phyloP scores from a whole-genome alignment of 1,284 basidiomycete species.

The Cyathus olla region DNA sequence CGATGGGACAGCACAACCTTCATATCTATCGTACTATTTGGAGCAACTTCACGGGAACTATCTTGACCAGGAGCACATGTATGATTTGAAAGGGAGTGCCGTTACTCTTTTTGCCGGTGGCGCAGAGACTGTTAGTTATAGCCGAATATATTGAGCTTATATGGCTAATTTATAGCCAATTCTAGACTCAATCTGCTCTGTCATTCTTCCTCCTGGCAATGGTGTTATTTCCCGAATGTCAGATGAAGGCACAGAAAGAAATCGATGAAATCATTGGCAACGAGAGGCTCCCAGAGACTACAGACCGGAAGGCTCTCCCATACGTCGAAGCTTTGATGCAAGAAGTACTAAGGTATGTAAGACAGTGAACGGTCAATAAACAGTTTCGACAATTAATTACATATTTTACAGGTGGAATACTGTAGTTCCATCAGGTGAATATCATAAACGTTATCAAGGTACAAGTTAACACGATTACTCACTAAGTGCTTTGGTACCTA shows the following conservation, averaged over 20 bases:
- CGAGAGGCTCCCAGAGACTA: neutral
- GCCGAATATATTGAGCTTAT: too few relatives aligned
- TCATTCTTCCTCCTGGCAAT: neutral
- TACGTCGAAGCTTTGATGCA: neutral
- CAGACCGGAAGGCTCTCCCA: neutral
- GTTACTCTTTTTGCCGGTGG: neutral
- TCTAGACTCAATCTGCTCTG: neutral
- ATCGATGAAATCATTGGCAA: neutral
- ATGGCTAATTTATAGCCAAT: too few relatives aligned
- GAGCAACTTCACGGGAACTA: conserved; percentile 8
- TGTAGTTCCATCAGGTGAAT: neutral
- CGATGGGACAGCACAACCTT: conserved; percentile 16
- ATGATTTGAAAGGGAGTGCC: conserved; percentile 1
- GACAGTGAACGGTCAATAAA: too few relatives aligned
- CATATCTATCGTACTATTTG: conserved; percentile 16
- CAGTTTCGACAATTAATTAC: neutral
- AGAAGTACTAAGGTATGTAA: neutral
- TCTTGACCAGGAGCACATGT: neutral
- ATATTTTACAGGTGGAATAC: conserved; percentile 1
- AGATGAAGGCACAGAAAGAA: neutral
- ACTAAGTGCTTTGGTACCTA: neutral
- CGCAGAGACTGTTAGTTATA: neutral
- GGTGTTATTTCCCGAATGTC: neutral
- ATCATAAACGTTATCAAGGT: neutral
- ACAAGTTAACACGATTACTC: neutral